phyloP scores from a whole-genome alignment of 2,329 filamentous ascomycete genomes.

The Blastomyces emzantsi region DNA sequence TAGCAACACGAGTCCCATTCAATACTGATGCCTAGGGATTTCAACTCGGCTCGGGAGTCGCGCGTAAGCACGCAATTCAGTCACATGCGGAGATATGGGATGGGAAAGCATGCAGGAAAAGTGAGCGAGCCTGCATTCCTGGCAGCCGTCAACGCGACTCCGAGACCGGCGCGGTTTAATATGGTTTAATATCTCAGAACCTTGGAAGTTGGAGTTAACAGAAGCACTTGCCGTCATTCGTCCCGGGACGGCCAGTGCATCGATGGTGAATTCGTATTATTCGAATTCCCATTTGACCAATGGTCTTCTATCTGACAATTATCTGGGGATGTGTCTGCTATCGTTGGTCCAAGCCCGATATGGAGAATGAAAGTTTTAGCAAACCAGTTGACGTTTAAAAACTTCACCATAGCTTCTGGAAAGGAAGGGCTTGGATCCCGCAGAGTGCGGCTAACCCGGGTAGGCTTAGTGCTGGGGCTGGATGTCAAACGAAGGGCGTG shows the following conservation, averaged over 20 bases:
- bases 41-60: neutral
- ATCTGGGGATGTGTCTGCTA: neutral
- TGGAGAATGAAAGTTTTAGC: neutral
- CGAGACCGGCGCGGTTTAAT: neutral
- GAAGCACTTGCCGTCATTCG: neutral
- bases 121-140: neutral
- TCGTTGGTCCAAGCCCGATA: neutral
- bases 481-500: conserved; percentile 14
- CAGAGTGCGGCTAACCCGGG: neutral
- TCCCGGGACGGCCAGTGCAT: neutral
- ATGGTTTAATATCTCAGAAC: neutral
- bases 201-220: neutral
- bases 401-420: neutral
- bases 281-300: neutral
- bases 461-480: conserved; percentile 5
- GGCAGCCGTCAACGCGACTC: neutral
- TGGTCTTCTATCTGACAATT: neutral
- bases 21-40: neutral
- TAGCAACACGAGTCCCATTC: neutral
- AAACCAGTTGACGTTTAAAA: neutral
- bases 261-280: neutral
- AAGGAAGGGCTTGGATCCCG: neutral
- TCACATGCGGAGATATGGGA: neutral
- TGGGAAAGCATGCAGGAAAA: neutral
- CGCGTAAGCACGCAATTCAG: neutral